Conservation (phyloP, 176 grass and related monocot genomes). For the Bonia amplexicaulis region DNA sequence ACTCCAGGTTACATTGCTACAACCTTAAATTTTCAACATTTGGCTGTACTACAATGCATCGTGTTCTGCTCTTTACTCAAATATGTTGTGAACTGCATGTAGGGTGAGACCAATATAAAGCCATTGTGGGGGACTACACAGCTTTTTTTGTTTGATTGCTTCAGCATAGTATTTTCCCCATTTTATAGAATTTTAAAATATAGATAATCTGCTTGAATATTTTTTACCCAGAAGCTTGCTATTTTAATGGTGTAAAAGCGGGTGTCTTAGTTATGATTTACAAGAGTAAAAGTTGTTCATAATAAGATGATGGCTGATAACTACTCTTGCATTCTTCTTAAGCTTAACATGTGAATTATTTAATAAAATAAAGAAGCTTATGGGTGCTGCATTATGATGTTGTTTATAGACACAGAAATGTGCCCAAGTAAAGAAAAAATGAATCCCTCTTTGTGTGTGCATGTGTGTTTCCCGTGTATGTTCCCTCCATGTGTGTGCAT, state of each 20-base stretch:
- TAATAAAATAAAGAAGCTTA: neutral
- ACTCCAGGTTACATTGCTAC: conserved; percentile 60
- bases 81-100: neutral
- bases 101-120: conserved; percentile 69
- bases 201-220: neutral
- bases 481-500: too few species aligned
- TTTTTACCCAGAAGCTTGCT: neutral
- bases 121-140: conserved; percentile 85
- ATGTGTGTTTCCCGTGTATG: too few species aligned
- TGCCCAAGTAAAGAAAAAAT: too few species aligned
- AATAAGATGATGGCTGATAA: neutral
- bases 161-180: too few species aligned
- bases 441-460: too few species aligned
- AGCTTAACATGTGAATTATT: conserved; percentile 1
- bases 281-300: neutral
- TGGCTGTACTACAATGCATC: neutral
- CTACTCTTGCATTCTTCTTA: neutral
- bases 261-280: too few species aligned
- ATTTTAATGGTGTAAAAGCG: neutral
- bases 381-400: too few species aligned
- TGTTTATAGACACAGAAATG: too few species aligned
- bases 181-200: too few species aligned
- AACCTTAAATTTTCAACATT: conserved; percentile 4
- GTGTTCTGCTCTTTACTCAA: neutral
- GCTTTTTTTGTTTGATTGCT: neutral